These are phyloP conservation scores for Aspergillus pseudoglaucus DNA, from an alignment of 2,329 filamentous ascomycete genomes.

Conservation along the genomic window DNA sequence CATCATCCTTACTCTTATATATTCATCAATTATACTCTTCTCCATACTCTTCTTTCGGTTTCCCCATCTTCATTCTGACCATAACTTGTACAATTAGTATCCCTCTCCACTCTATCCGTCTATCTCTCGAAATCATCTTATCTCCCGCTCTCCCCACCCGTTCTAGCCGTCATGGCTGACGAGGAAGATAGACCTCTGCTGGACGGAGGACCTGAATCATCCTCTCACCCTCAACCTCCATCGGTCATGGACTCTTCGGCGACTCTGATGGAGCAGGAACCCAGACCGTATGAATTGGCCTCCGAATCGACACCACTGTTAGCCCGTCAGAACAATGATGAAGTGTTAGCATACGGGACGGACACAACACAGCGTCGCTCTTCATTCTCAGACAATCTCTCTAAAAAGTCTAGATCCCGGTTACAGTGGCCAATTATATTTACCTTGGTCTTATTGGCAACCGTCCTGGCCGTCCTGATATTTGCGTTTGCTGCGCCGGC, in stretches of 20 bases:
- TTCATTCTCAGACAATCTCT: not conserved
- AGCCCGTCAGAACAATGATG: slow-evolving; percentile 27
- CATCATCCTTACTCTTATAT: not conserved
- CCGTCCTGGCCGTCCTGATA: slow-evolving; percentile 63
- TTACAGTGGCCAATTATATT: slow-evolving; percentile 74
- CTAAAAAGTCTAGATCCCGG: slow-evolving; percentile 2
- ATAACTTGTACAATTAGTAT: slow-evolving; percentile 1
- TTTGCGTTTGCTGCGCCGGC: slow-evolving; percentile 76
- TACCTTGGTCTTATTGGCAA: slow-evolving; percentile 50
- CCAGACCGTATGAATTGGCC: slow-evolving; percentile 26
- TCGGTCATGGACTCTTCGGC: slow-evolving; percentile 9
- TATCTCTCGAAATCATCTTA: slow-evolving; percentile 4
- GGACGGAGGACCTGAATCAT: slow-evolving; percentile 16
- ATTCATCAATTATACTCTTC: not conserved
- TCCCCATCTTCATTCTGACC: not conserved
- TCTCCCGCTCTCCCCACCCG: slow-evolving; percentile 2
- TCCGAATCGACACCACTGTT: slow-evolving; percentile 41
- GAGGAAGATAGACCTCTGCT: slow-evolving; percentile 27
- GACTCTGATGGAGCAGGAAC: slow-evolving; percentile 11
- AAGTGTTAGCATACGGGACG: slow-evolving; percentile 21
- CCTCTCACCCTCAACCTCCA: slow-evolving; percentile 14
- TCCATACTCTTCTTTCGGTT: not conserved
- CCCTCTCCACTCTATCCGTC: not conserved
- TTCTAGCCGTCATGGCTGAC: slow-evolving; percentile 25
- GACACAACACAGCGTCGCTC: not conserved